A percentile compares a stretch with the other conserved stretches of the same genome.
These are phyloP conservation scores for Malassezia nana DNA, from an alignment of 1,284 basidiomycete species.

Conservation along the genomic window DNA sequence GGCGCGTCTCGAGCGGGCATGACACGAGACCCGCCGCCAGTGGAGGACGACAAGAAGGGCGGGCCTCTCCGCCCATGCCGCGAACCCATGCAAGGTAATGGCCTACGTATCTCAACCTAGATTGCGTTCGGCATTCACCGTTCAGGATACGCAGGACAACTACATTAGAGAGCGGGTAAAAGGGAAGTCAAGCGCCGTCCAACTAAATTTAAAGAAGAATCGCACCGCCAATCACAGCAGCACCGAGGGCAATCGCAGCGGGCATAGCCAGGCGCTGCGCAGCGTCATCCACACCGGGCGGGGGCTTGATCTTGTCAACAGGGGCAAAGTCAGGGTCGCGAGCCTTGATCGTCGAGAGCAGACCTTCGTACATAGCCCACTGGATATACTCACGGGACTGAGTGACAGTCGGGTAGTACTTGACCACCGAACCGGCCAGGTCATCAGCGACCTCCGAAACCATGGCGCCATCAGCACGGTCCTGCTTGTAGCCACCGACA, in stretches of 20 bases:
- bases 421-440: constrained; percentile 31
- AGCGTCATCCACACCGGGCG: neutral
- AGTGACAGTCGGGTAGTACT: constrained; percentile 43
- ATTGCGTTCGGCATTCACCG: neutral
- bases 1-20: neutral
- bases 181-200: too few species aligned
- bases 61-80: neutral
- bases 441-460: constrained; percentile 32
- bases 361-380: constrained; percentile 21
- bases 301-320: constrained; percentile 15
- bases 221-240: constrained; percentile 38
- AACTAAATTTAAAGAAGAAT: constrained; percentile 39
- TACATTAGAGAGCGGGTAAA: constrained; percentile 2
- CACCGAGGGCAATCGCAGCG: constrained; percentile 24
- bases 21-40: neutral
- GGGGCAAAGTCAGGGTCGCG: constrained; percentile 19
- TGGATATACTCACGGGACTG: constrained; percentile 18
- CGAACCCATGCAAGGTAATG: neutral
- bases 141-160: neutral
- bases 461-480: constrained; percentile 1
- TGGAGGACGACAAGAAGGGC: neutral
- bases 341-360: constrained; percentile 25
- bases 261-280: constrained; percentile 4
- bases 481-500: constrained; percentile 27
- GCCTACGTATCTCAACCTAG: neutral